Conservation (phyloP, 495 filamentous ascomycete species). For the Bathelium albidoporum region DNA sequence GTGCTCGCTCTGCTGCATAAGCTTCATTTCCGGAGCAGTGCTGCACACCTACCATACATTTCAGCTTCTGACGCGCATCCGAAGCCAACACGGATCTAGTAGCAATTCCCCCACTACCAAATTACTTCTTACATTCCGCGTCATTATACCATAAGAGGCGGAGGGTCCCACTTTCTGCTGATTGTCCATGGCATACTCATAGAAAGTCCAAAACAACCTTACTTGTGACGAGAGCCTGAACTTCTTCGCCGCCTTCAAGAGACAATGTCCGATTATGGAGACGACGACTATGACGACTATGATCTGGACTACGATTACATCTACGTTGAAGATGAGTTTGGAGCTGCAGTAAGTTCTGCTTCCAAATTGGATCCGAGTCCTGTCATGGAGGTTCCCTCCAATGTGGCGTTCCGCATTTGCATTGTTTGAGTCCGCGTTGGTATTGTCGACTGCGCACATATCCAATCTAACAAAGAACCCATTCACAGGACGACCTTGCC, state of each 20-base stretch:
- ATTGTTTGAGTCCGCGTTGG: background rate
- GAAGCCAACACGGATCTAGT: background rate
- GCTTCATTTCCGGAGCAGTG: background rate
- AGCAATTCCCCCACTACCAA: background rate
- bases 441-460: background rate
- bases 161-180: background rate
- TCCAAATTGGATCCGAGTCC: background rate
- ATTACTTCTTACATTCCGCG: background rate
- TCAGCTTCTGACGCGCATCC: slow-evolving; percentile 3
- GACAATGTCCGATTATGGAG: slow-evolving; percentile 14
- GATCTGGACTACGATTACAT: slow-evolving; percentile 24
- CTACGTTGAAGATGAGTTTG: slow-evolving; percentile 32
- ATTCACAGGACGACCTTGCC: slow-evolving; percentile 31
- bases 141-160: background rate
- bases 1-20: background rate
- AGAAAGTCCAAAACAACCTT: background rate
- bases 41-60: background rate
- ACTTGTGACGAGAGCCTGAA: background rate
- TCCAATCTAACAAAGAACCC: background rate
- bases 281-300: slow-evolving; percentile 19
- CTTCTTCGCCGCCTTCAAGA: too few relatives aligned
- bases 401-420: background rate
- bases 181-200: background rate
- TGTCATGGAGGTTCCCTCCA: background rate
- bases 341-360: slow-evolving; percentile 19